phyloP scores from a whole-genome alignment of 768 basidiomycete genomes.

The Solioccasus polychromus region DNA sequence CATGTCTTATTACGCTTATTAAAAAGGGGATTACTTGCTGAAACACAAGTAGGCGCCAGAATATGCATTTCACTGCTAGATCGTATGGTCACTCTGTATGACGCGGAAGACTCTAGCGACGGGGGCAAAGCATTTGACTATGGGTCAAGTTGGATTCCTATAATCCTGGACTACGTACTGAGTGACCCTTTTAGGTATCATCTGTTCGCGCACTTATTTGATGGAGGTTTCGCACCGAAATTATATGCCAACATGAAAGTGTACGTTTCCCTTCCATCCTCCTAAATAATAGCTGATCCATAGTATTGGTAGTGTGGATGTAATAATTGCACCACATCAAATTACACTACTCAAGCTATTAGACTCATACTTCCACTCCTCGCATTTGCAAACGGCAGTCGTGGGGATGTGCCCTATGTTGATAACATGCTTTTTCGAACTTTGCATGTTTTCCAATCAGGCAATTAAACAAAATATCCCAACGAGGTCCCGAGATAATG shows the following conservation, averaged over 20 bases:
- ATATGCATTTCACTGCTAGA: constrained; percentile 71
- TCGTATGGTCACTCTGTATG: constrained; percentile 65
- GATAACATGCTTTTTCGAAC: constrained; percentile 55
- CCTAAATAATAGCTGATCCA: constrained; percentile 5
- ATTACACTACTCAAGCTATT: constrained; percentile 84
- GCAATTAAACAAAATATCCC: constrained; percentile 51
- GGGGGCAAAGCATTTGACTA: constrained; percentile 72
- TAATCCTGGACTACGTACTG: constrained; percentile 5
- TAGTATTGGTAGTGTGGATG: constrained; percentile 48
- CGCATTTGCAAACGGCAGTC: constrained; percentile 37
- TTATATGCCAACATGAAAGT: constrained; percentile 60
- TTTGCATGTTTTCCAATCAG: constrained; percentile 55
- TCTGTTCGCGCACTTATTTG: constrained; percentile 62
- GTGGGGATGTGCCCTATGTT: constrained; percentile 55
- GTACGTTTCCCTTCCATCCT: constrained; percentile 38
- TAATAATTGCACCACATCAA: constrained; percentile 81
- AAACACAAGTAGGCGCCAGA: constrained; percentile 54
- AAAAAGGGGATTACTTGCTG: constrained; percentile 47
- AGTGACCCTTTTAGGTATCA: constrained; percentile 47
- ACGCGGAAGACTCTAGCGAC: constrained; percentile 62
- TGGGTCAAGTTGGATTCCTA: constrained; percentile 45
- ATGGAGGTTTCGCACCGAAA: constrained; percentile 52
- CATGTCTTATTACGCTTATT: not conserved
- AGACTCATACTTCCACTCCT: constrained; percentile 76
- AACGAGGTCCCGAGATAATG: constrained; percentile 9